Evolutionary conservation across 768 basidiomycete genomes (phyloP), one percentile per base, ranked within the genome.

Genomic region (Mycena haematopus): DNA sequence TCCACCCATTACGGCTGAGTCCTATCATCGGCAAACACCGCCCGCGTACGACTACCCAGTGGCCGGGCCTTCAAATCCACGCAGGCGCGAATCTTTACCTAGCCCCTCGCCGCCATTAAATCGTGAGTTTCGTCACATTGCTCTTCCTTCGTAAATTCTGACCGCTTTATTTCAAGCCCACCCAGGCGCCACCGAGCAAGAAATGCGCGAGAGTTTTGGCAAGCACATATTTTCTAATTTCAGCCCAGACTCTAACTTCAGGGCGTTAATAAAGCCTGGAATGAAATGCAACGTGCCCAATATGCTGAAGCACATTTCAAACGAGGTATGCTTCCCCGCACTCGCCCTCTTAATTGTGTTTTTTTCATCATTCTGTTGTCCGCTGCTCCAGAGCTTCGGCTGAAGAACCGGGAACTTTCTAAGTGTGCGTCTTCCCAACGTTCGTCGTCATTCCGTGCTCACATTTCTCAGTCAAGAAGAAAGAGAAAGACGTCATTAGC

Each of bases 291-390:
- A 50, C 62, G 66, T 17, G 66, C 66, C 13, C 66, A 67, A 33
- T 67, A 63, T 13, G 66, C 66, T 21, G 66, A 67, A 44, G 66
- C 66, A 13, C 66, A 67, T 55, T 67, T 67, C 24, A 67, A 67
- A 46, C 51, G 66, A 58, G 66, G 66, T 57, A 36, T n/a, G 47
- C 22, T 14, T 45, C 38, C 11, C 15, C 19, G 10, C 35, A 24
- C 6, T 29, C 27, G 19, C 36, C 35, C 22, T 13, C 13, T 29
- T 29, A 11, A 50, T 42, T 33, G 31, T n/a, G 24, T 3, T 38
- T 40, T 17, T 36, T 17, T 17, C 15, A 35, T 3, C 6, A 24
- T 49, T 33, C 33, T 11, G 10, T 11, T 33, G 27, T 21, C 27
- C 17, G 6, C 5, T 11, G 2, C 44, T 40, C 22, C 36, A 67